Evolutionary conservation across 805 yeast species (phyloP).

Genomic region (Yamadazyma nakazawae): DNA sequence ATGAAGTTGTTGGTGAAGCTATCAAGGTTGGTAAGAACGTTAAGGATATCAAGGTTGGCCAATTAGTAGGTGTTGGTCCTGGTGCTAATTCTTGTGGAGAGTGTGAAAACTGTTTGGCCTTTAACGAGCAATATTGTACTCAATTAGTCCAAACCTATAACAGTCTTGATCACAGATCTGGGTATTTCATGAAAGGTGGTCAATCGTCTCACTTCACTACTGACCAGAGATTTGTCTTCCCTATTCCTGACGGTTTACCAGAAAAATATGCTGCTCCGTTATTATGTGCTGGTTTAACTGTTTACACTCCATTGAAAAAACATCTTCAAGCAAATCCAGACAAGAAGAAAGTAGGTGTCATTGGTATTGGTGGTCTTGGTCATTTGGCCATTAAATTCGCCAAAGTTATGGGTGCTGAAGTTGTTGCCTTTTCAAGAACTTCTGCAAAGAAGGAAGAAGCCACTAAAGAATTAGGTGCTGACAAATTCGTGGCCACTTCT

Average conservation of each 20-base stretch:
- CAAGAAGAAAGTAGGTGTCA: slow-evolving; percentile 46
- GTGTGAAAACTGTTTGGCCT: too few species aligned
- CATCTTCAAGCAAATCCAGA: slow-evolving; percentile 25
- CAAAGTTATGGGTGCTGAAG: slow-evolving; percentile 61
- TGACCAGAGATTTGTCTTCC: slow-evolving; percentile 43
- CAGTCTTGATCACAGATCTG: slow-evolving; percentile 29
- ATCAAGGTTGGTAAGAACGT: slow-evolving; percentile 55
- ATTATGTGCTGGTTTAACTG: slow-evolving; percentile 55
- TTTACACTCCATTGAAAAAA: slow-evolving; percentile 49
- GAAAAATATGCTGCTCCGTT: slow-evolving; percentile 46
- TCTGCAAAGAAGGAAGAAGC: slow-evolving; percentile 30
- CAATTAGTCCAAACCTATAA: slow-evolving; percentile 51
- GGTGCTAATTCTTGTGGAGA: slow-evolving; percentile 58
- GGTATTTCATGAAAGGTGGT: slow-evolving; percentile 43
- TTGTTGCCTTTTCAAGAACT: slow-evolving; percentile 49
- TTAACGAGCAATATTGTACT: slow-evolving; percentile 49
- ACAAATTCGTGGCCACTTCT: too few species aligned
- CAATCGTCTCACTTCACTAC: slow-evolving; percentile 48
- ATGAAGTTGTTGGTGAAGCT: not conserved
- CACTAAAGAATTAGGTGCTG: slow-evolving; percentile 29
- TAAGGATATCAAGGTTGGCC: slow-evolving; percentile 54
- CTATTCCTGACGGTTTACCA: slow-evolving; percentile 44
- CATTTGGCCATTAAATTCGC: slow-evolving; percentile 62
- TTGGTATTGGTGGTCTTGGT: slow-evolving; percentile 68
- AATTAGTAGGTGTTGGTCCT: slow-evolving; percentile 82